Base-by-base conservation (phyloP, 2,329 filamentous ascomycete species). In the Colletotrichum musicola region DNA sequence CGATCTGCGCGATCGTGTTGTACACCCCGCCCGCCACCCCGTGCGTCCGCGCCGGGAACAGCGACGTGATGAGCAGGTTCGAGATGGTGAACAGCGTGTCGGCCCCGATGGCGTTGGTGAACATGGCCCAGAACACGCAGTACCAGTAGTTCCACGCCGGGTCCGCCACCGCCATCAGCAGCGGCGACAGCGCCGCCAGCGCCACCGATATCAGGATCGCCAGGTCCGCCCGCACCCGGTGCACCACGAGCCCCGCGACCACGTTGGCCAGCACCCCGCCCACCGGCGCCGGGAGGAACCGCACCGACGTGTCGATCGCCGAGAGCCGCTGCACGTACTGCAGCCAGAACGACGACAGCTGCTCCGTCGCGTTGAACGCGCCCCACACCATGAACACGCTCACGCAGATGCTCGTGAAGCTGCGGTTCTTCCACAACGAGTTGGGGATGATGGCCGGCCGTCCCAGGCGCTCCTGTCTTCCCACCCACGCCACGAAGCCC, bases 1-100 rank as follows among this genome's bases (percentile, higher is more conserved):
- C 89, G 64, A 90, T 86, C 63, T 90, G 87, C 0, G 83, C 81
- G 1, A 87, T 81, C 1, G 85, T 88, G 62, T 87, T 89, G 75
- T 90, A 90, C 0, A 90, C 86, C 0, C 84, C 88, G 0, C 88
- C 88, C 0, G 86, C 88, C 0, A 90, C 79, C 0, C 84, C 86
- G 64, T 90, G 88, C 2, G 82, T 85, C 14, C 86, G 78, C 0
- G 81, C 76, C 0, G 86, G 85, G 68, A 89, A 89, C 0, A 81
- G 83, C 22, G 86, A 83, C 0, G 84, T 83, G 4, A 89, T 85
- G 2, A 89, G 79, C 3, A 90, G 79, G 53, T 85, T 81, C 0
- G 83, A 85, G 0, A 89, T 83, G 0, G 86, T 89, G 72, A 88
- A 89, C 0, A 90, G 77, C 0, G 86, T 67, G 51, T 82, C 79